These are phyloP conservation scores for Podila verticillata DNA, from an alignment of 192 early-diverging fungal genomes.

Conservation along the genomic window DNA sequence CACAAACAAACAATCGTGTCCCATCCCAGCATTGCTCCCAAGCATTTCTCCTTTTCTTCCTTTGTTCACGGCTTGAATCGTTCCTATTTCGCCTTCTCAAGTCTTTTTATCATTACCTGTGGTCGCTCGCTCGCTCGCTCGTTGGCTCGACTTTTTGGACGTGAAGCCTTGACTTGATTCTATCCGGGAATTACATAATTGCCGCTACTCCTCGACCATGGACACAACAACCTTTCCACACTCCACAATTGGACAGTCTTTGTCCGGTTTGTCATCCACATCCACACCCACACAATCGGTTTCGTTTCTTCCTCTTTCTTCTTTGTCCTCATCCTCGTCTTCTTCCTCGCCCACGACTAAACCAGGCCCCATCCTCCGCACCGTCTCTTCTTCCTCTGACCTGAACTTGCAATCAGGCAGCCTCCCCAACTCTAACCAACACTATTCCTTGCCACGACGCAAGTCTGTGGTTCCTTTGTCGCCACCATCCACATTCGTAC, in stretches of 20 bases:
- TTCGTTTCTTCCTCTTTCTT: background rate
- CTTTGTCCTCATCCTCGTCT: background rate
- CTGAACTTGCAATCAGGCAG: constrained; percentile 2
- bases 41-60: background rate
- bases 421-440: background rate
- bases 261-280: constrained; percentile 1
- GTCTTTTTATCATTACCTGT: background rate
- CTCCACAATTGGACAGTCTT: background rate
- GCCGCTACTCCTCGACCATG: background rate
- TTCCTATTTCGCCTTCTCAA: background rate
- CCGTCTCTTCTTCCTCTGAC: constrained; percentile 6
- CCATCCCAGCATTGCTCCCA: background rate
- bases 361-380: constrained; percentile 1
- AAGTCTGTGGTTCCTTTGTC: background rate
- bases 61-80: background rate
- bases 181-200: too few species aligned
- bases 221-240: constrained; percentile 6
- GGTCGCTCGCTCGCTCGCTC: too few species aligned
- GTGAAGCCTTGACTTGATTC: too few species aligned
- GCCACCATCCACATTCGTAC: background rate
- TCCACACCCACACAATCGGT: background rate
- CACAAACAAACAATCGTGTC: background rate
- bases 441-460: background rate
- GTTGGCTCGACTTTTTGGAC: too few species aligned
- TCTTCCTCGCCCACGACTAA: background rate